Conservation (phyloP, 495 filamentous ascomycete genomes). For the Acidomyces sp. region DNA sequence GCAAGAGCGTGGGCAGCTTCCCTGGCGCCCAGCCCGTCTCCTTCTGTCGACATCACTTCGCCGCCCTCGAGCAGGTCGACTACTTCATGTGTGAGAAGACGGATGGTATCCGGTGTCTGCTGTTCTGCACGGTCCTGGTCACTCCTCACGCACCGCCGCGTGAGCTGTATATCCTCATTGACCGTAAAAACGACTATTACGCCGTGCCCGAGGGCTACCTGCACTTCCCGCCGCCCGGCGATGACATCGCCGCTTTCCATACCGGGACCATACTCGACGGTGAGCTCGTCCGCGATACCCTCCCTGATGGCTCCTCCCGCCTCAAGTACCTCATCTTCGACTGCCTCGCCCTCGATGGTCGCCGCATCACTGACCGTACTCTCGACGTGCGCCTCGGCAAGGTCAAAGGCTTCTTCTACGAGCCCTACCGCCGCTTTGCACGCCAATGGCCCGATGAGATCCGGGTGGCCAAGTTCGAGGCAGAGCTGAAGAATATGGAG, state of each 20-base stretch:
- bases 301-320: slow-evolving; percentile 46
- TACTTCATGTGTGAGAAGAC: slow-evolving; percentile 99
- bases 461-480: slow-evolving; percentile 56
- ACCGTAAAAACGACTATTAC: slow-evolving; percentile 95
- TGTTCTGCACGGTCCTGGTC: slow-evolving; percentile 57
- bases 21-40: slow-evolving; percentile 93
- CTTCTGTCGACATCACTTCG: slow-evolving; percentile 64
- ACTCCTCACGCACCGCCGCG: slow-evolving; percentile 30
- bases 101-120: slow-evolving; percentile 84
- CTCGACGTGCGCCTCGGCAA: slow-evolving; percentile 83
- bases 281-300: slow-evolving; percentile 73
- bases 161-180: slow-evolving; percentile 71
- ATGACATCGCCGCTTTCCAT: slow-evolving; percentile 43
- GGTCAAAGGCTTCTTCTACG: slow-evolving; percentile 63
- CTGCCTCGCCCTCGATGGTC: slow-evolving; percentile 68
- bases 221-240: slow-evolving; percentile 54
- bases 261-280: slow-evolving; percentile 76
- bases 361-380: slow-evolving; percentile 58
- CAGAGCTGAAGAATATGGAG: slow-evolving; percentile 78
- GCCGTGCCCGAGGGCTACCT: slow-evolving; percentile 46
- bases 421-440: slow-evolving; percentile 63
- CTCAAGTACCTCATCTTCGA: slow-evolving; percentile 87
- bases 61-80: slow-evolving; percentile 65
- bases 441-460: slow-evolving; percentile 52
- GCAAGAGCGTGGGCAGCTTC: slow-evolving; percentile 45